Evolutionary conservation across 495 filamentous ascomycete genomes (phyloP).

Genomic region (Hyaloscypha finlandica): DNA sequence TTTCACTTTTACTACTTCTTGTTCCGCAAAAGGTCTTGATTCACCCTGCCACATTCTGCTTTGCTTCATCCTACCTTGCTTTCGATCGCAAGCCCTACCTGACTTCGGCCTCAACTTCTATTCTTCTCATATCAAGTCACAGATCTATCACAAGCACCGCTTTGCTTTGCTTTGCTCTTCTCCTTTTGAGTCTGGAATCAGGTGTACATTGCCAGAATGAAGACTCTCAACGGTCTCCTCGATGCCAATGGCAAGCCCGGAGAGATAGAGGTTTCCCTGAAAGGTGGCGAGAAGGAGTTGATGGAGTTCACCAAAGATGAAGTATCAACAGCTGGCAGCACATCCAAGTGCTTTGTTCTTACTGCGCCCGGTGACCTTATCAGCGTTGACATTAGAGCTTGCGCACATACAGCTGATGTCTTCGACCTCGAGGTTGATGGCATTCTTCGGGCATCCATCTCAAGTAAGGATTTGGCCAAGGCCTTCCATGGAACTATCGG

Average conservation of each 20-base stretch:
- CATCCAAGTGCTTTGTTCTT: conserved; percentile 19
- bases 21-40: not conserved
- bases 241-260: conserved; percentile 11
- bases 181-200: not conserved
- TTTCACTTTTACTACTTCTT: not conserved
- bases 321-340: not conserved
- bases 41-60: not conserved
- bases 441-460: conserved; percentile 15
- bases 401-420: conserved; percentile 7
- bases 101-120: too few species aligned
- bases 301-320: conserved; percentile 1
- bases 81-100: not conserved
- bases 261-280: conserved; percentile 1
- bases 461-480: not conserved
- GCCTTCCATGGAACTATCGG: conserved; percentile 6
- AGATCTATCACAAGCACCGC: too few species aligned
- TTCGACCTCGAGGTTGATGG: conserved; percentile 28
- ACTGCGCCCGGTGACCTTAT: conserved; percentile 22
- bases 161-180: too few species aligned
- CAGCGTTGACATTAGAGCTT: not conserved
- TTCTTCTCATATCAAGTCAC: too few species aligned
- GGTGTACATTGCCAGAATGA: conserved; percentile 16
- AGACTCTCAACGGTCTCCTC: conserved; percentile 11
- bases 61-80: not conserved
- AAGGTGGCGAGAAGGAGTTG: not conserved